Conservation (phyloP, 306 rosid genomes). For the barrel medic (Medicago truncatula) region DNA sequence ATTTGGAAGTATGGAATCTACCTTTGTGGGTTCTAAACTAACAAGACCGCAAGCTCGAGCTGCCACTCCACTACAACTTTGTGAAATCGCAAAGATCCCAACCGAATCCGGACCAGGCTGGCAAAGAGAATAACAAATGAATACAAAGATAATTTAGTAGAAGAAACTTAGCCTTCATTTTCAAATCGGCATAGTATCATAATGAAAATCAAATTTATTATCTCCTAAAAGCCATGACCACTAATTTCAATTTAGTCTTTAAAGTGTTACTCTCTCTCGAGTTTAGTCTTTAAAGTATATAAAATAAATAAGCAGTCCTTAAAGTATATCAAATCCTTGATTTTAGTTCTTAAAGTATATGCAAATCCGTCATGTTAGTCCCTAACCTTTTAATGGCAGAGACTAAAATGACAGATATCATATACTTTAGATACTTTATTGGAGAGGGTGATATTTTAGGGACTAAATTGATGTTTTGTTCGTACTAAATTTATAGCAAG, state of each 20-base stretch:
- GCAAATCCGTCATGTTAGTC: too few relatives aligned
- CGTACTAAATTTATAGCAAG: background rate
- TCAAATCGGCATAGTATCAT: constrained; percentile 26
- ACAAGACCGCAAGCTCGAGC: constrained; percentile 99
- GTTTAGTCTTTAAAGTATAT: too few relatives aligned
- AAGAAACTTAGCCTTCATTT: background rate
- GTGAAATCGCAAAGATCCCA: constrained; percentile 99
- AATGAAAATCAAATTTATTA: background rate
- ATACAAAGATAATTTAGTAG: background rate
- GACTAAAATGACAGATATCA: too few relatives aligned
- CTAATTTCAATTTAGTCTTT: background rate
- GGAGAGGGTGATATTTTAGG: too few relatives aligned
- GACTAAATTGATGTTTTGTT: too few relatives aligned
- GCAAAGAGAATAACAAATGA: constrained; percentile 5
- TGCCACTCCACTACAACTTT: constrained; percentile 98
- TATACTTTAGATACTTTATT: too few relatives aligned
- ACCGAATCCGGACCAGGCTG: constrained; percentile 99
- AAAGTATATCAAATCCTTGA: too few relatives aligned
- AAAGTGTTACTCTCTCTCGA: too few relatives aligned
- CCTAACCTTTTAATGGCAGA: too few relatives aligned
- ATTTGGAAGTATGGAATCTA: constrained; percentile 29
- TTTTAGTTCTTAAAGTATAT: too few relatives aligned
- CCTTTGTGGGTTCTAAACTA: constrained; percentile 94
- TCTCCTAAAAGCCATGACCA: constrained; percentile 5
- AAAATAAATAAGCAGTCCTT: too few relatives aligned